These are phyloP conservation scores for Bothia castanella DNA, from an alignment of 1,284 basidiomycete genomes.

Conservation along the genomic window DNA sequence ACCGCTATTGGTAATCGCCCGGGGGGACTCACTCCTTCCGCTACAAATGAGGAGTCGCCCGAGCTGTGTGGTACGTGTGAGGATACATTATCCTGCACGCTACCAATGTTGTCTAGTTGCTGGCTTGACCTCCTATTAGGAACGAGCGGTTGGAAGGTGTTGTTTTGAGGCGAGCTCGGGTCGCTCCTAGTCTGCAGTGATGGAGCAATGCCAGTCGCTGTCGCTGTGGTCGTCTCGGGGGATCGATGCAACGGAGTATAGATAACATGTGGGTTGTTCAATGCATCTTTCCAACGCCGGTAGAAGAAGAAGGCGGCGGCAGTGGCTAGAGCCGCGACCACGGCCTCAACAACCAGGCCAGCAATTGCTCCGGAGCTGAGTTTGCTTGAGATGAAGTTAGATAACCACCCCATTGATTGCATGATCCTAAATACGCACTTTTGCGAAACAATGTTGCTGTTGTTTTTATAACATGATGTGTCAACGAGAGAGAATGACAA, in stretches of 20 bases:
- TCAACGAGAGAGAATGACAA: constrained; percentile 1
- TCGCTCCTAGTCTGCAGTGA: constrained; percentile 7
- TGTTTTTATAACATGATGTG: not conserved
- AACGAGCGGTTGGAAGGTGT: constrained; percentile 3
- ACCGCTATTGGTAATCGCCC: constrained; percentile 9
- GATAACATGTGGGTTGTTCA: not conserved
- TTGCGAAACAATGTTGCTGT: not conserved
- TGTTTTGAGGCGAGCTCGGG: not conserved
- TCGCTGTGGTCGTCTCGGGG: constrained; percentile 4
- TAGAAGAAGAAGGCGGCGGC: constrained; percentile 23
- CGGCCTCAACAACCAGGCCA: constrained; percentile 19
- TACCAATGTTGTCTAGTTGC: not conserved
- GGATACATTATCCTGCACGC: not conserved
- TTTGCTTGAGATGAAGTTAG: constrained; percentile 11
- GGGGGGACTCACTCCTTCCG: not conserved
- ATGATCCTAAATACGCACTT: constrained; percentile 13
- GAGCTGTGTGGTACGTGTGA: not conserved
- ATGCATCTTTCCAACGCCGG: constrained; percentile 21
- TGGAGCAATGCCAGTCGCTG: constrained; percentile 6
- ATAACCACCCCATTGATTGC: not conserved
- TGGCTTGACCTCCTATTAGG: not conserved
- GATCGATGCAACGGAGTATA: constrained; percentile 7
- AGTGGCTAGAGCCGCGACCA: constrained; percentile 18
- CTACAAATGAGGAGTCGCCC: not conserved
- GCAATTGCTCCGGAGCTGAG: constrained; percentile 26